A percentile compares a stretch with the other conserved stretches of the same genome.
Evolutionary conservation across 495 filamentous ascomycete genomes (phyloP).

Genomic region (Penicillium pancosmium): DNA sequence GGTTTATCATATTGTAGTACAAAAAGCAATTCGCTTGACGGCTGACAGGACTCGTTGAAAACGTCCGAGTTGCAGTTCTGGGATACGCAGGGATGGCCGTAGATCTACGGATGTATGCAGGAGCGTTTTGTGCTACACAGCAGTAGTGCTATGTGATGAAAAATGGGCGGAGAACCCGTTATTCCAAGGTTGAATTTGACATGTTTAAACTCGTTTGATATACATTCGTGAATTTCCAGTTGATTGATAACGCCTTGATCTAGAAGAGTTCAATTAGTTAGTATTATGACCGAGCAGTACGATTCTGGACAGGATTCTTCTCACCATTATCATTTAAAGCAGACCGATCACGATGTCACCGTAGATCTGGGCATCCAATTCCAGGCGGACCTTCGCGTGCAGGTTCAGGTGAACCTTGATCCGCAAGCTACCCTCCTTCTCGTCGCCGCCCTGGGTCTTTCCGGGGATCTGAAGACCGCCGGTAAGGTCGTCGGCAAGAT

Average conservation of each 20-base stretch:
- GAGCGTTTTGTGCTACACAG: background rate
- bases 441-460: slow-evolving; percentile 13
- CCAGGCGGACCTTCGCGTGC: slow-evolving; percentile 27
- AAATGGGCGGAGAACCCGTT: background rate
- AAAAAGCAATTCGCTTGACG: background rate
- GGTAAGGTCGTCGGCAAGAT: slow-evolving; percentile 1
- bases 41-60: background rate
- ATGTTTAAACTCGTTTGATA: slow-evolving; percentile 1
- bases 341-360: slow-evolving; percentile 29
- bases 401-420: slow-evolving; percentile 31
- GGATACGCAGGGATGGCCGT: no score
- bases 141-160: background rate
- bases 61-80: background rate
- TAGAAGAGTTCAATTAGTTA: background rate
- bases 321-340: slow-evolving; percentile 17
- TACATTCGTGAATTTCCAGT: slow-evolving; percentile 3
- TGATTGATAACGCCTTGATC: background rate
- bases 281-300: background rate
- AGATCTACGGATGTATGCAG: background rate
- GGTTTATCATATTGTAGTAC: no score
- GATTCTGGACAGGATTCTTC: background rate
- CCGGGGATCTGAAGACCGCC: slow-evolving; percentile 17
- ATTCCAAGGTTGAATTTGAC: background rate
- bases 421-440: slow-evolving; percentile 24
- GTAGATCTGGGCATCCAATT: slow-evolving; percentile 29